Conservation (phyloP, 129 eudicot species). For the Centaurea solstitialis region DNA sequence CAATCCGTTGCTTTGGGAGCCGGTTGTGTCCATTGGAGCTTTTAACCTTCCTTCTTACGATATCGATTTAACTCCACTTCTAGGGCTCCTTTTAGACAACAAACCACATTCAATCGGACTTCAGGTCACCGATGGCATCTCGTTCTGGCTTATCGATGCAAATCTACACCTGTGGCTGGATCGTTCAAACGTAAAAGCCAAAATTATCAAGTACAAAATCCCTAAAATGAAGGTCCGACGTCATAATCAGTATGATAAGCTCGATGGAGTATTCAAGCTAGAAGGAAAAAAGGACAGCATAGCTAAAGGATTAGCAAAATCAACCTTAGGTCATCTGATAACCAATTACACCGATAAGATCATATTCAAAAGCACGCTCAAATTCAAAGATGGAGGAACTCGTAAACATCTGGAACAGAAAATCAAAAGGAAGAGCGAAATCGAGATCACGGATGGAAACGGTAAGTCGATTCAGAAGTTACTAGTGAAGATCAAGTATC, state of each 20-base stretch:
- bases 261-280: constrained; percentile 60
- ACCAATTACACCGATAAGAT: constrained; percentile 21
- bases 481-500: constrained; percentile 39
- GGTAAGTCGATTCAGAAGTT: constrained; percentile 28
- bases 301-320: constrained; percentile 51
- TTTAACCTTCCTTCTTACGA: constrained; percentile 76
- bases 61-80: constrained; percentile 59
- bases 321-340: constrained; percentile 50
- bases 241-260: constrained; percentile 7
- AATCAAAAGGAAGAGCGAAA: constrained; percentile 41
- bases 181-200: constrained; percentile 35
- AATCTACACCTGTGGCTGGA: constrained; percentile 82
- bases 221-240: constrained; percentile 33
- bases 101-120: constrained; percentile 49
- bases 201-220: constrained; percentile 10
- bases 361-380: constrained; percentile 51
- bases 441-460: constrained; percentile 31
- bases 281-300: constrained; percentile 42
- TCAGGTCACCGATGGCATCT: constrained; percentile 51
- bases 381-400: constrained; percentile 35
- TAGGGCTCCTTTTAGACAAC: constrained; percentile 58
- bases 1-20: constrained; percentile 71
- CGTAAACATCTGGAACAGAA: constrained; percentile 44
- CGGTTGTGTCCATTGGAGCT: constrained; percentile 75
- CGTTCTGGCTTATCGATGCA: constrained; percentile 78